Conservation (phyloP, 2,329 filamentous ascomycete genomes). For the Stemphylium beticola region DNA sequence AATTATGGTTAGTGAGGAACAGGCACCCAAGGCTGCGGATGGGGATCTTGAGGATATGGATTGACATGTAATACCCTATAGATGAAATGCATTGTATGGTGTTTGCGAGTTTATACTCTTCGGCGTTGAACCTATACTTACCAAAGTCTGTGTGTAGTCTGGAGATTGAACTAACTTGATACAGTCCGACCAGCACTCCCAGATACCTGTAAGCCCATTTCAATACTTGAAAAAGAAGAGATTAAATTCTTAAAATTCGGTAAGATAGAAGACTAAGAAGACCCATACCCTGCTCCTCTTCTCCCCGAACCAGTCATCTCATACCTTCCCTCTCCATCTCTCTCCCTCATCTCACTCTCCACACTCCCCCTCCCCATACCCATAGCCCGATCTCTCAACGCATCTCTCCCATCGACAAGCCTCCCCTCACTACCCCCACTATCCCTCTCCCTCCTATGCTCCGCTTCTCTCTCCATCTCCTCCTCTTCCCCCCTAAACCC, state of each 20-base stretch:
- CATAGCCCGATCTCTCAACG: constrained; percentile 10
- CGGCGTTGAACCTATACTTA: too few species aligned
- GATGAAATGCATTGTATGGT: constrained; percentile 9
- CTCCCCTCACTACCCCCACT: constrained; percentile 10
- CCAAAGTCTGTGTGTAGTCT: too few species aligned
- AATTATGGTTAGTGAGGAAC: constrained; percentile 64
- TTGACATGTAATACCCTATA: constrained; percentile 47
- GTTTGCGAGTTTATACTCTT: neutral
- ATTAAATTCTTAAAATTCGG: neutral
- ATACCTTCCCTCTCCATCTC: neutral
- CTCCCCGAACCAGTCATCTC: constrained; percentile 5
- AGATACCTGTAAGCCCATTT: too few species aligned
- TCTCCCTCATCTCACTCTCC: constrained; percentile 15
- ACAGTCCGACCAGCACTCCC: too few species aligned
- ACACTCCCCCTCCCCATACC: constrained; percentile 6
- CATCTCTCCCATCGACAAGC: constrained; percentile 7
- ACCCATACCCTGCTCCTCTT: neutral
- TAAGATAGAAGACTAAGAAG: neutral
- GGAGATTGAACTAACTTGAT: too few species aligned
- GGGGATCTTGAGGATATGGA: constrained; percentile 65
- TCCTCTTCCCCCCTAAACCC: neutral
- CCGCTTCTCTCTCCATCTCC: neutral
- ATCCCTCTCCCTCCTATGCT: constrained; percentile 12
- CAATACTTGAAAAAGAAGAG: neutral
- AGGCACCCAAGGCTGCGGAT: constrained; percentile 30